phyloP scores from a whole-genome alignment of 495 filamentous ascomycete species.

The Aspergillus affinis region DNA sequence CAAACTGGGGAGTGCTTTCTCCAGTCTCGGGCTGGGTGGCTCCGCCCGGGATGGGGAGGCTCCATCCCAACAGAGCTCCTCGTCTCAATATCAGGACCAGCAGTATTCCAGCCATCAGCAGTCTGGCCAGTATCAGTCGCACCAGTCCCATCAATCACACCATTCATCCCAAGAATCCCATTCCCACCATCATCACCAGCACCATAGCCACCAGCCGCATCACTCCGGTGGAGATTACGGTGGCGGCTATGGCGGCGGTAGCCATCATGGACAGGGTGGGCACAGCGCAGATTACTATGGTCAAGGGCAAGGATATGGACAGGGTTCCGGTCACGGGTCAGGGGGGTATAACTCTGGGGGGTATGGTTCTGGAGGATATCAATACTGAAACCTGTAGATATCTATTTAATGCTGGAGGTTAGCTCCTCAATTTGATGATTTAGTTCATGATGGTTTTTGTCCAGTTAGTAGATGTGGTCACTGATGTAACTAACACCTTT shows the following conservation, averaged over 20 bases:
- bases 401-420: neutral
- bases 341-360: slow-evolving; percentile 43
- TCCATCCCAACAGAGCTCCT: slow-evolving; percentile 11
- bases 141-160: slow-evolving; percentile 13
- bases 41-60: slow-evolving; percentile 28
- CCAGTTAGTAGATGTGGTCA: neutral
- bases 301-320: slow-evolving; percentile 4
- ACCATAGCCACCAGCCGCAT: slow-evolving; percentile 5
- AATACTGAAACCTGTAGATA: neutral
- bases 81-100: slow-evolving; percentile 3
- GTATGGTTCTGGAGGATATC: slow-evolving; percentile 35
- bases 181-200: neutral
- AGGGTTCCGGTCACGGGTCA: neutral
- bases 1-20: slow-evolving; percentile 38
- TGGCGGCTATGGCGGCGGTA: slow-evolving; percentile 3
- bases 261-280: slow-evolving; percentile 5
- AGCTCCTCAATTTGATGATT: neutral
- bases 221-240: neutral
- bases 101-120: slow-evolving; percentile 8
- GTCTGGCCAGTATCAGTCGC: slow-evolving; percentile 7
- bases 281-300: slow-evolving; percentile 2
- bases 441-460: neutral
- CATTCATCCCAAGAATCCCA: neutral
- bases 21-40: slow-evolving; percentile 46
- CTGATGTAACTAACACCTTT: no score